Evolutionary conservation across 2,329 filamentous ascomycete genomes (phyloP).

Genomic region (Lecanicillium sp.): DNA sequence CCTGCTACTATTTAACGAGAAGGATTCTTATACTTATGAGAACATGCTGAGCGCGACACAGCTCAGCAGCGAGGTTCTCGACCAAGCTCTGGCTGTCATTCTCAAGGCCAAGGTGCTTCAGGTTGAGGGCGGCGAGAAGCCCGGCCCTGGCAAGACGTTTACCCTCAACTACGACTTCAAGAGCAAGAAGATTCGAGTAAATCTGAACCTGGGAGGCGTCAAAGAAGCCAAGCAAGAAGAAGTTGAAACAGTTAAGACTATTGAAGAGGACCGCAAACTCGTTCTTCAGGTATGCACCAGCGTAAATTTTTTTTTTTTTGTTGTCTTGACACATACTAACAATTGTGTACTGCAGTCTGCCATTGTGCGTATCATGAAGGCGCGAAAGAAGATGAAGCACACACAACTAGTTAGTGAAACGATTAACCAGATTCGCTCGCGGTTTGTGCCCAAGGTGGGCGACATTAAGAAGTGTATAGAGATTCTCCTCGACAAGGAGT

Average conservation of each 20-base stretch:
- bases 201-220: slow-evolving; percentile 90
- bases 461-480: slow-evolving; percentile 99
- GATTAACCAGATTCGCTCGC: slow-evolving; percentile 86
- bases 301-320: not conserved
- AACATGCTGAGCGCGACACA: slow-evolving; percentile 78
- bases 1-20: slow-evolving; percentile 88
- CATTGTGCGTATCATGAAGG: slow-evolving; percentile 99
- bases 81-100: slow-evolving; percentile 78
- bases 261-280: slow-evolving; percentile 95
- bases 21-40: slow-evolving; percentile 75
- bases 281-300: slow-evolving; percentile 89
- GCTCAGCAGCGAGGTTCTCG: slow-evolving; percentile 72
- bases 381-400: slow-evolving; percentile 98
- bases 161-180: slow-evolving; percentile 91
- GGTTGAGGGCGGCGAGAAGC: slow-evolving; percentile 60
- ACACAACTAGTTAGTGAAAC: slow-evolving; percentile 88
- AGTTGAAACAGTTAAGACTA: slow-evolving; percentile 97
- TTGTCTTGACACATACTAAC: slow-evolving; percentile 15
- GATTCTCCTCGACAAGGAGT: slow-evolving; percentile 97
- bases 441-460: slow-evolving; percentile 84
- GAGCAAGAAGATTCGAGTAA: slow-evolving; percentile 96
- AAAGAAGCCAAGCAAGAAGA: slow-evolving; percentile 94
- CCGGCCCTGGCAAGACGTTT: slow-evolving; percentile 70
- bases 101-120: slow-evolving; percentile 87
- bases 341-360: slow-evolving; percentile 57